phyloP scores from a whole-genome alignment of 1,139 yeast species.

The Candida albicans region DNA sequence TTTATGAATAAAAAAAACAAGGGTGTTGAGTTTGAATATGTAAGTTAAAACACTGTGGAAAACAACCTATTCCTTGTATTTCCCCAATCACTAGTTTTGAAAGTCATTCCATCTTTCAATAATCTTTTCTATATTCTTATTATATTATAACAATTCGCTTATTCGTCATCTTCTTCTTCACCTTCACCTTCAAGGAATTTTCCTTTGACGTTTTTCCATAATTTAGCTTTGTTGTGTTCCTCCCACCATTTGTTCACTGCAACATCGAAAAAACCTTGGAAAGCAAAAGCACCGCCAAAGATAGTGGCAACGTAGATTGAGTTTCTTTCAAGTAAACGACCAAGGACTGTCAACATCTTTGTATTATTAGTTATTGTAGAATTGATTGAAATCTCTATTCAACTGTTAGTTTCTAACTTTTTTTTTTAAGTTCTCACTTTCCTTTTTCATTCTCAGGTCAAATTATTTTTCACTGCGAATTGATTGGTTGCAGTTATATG shows the following conservation, averaged over 20 bases:
- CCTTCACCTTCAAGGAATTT: constrained; percentile 59
- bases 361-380: not conserved
- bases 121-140: not conserved
- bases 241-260: constrained; percentile 84
- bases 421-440: constrained; percentile 1
- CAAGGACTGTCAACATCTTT: constrained; percentile 15
- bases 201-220: constrained; percentile 92
- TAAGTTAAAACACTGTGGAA: not conserved
- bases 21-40: not conserved
- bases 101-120: not conserved
- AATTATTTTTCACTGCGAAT: constrained; percentile 12
- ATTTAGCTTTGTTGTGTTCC: constrained; percentile 88
- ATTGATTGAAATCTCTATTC: not conserved
- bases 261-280: constrained; percentile 82
- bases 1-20: not conserved
- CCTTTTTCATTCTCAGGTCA: not conserved
- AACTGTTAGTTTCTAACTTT: not conserved
- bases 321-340: constrained; percentile 85
- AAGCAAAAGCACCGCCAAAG: constrained; percentile 83
- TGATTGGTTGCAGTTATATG: constrained; percentile 15
- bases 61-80: not conserved
- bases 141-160: constrained; percentile 5
- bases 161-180: constrained; percentile 57
- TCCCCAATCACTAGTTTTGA: not conserved
- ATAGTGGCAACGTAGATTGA: constrained; percentile 84